Percentiles rank a stretch among this genome's conserved stretches.
Conservation (phyloP, 495 filamentous ascomycete species). For the Stereocaulon alpinum region DNA sequence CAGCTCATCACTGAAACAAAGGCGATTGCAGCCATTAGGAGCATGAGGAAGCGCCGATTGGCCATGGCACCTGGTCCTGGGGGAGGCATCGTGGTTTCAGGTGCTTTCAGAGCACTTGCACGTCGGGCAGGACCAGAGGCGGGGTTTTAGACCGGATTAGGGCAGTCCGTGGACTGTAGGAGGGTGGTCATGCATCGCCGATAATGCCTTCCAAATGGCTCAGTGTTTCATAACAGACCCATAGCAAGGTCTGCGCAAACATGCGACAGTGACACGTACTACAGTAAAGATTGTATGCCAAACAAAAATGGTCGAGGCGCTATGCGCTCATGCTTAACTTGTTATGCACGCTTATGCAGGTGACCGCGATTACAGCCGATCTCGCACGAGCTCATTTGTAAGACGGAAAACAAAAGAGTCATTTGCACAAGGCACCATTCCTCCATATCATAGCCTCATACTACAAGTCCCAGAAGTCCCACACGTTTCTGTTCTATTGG, state of each 20-base stretch:
- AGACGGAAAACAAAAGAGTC: not conserved
- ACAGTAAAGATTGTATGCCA: no score
- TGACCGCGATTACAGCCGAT: not conserved
- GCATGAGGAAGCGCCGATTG: constrained; percentile 26
- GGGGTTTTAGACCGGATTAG: not conserved
- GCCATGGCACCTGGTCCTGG: not conserved
- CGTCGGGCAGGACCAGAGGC: not conserved
- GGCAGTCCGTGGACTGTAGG: not conserved
- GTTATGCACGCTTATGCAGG: constrained; percentile 8
- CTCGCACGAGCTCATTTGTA: not conserved
- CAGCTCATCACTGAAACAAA: constrained; percentile 18
- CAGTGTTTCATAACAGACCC: not conserved
- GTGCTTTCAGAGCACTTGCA: not conserved
- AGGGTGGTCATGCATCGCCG: not conserved
- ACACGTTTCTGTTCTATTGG: not conserved
- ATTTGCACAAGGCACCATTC: not conserved
- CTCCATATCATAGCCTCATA: not conserved
- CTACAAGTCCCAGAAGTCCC: not conserved
- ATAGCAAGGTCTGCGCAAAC: not conserved
- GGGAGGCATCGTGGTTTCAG: constrained; percentile 1
- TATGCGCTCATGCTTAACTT: constrained; percentile 7
- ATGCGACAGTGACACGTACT: not conserved
- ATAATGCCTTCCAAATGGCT: not conserved
- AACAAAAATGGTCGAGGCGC: not conserved
- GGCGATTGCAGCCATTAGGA: constrained; percentile 19